Percentiles rank a stretch among this genome's conserved stretches.
These are phyloP conservation scores for Oehlia diaphana DNA, from an alignment of 192 early-diverging fungal genomes.

Conservation along the genomic window DNA sequence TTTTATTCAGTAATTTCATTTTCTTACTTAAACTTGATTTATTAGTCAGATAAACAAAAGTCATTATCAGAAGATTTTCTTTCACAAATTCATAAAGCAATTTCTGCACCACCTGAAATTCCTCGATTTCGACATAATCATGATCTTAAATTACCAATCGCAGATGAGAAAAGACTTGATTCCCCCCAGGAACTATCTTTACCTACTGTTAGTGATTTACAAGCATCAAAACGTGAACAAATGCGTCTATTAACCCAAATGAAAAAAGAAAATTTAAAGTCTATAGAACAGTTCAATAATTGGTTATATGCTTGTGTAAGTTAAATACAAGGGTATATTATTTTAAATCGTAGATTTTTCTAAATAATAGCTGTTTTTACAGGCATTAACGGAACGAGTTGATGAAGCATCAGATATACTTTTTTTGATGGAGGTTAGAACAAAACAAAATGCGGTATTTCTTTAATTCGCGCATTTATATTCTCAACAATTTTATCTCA, in stretches of 20 bases:
- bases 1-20: neutral
- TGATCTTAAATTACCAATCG: neutral
- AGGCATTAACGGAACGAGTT: neutral
- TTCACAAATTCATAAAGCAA: neutral
- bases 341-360: neutral
- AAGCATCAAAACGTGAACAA: neutral
- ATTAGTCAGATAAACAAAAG: neutral
- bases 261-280: neutral
- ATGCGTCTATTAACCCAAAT: neutral
- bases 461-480: neutral
- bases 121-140: neutral
- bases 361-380: neutral
- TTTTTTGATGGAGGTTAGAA: neutral
- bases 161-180: neutral
- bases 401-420: neutral
- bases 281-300: constrained; percentile 2
- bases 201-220: neutral
- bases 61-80: neutral
- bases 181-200: neutral
- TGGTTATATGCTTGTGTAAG: constrained; percentile 17
- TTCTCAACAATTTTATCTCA: constrained; percentile 10
- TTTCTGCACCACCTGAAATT: neutral
- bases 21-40: neutral
- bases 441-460: neutral
- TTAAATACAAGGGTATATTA: neutral